Evolutionary conservation across 306 rosid species (phyloP).

Genomic region (Medicago arabica): DNA sequence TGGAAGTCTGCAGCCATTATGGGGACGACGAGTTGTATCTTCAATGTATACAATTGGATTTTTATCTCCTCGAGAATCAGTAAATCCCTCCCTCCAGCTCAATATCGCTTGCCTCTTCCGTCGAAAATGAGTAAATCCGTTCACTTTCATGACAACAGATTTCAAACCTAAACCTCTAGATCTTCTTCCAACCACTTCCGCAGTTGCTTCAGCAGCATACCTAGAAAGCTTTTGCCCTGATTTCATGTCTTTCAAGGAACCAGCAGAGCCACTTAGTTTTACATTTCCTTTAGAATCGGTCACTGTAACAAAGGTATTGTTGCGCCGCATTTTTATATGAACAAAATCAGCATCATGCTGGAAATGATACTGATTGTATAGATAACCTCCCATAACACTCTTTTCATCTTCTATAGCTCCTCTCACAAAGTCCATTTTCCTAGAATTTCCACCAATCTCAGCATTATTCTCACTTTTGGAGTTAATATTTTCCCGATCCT

Average conservation of each 20-base stretch:
- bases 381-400: constrained; percentile 33
- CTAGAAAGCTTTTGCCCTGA: constrained; percentile 34
- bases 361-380: constrained; percentile 31
- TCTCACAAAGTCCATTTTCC: constrained; percentile 70
- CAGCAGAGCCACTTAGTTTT: constrained; percentile 31
- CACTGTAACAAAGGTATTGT: constrained; percentile 29
- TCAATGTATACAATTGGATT: constrained; percentile 30
- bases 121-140: constrained; percentile 30
- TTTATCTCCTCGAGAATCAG: constrained; percentile 17
- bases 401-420: constrained; percentile 56
- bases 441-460: constrained; percentile 38
- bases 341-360: constrained; percentile 78
- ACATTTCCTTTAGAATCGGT: constrained; percentile 21
- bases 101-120: constrained; percentile 28
- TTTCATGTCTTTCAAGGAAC: constrained; percentile 35
- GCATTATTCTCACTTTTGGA: constrained; percentile 43
- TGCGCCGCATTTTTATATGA: constrained; percentile 46
- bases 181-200: constrained; percentile 30
- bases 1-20: constrained; percentile 33
- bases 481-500: constrained; percentile 37
- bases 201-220: constrained; percentile 36
- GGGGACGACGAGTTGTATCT: constrained; percentile 30
- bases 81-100: constrained; percentile 33
- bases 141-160: constrained; percentile 34
- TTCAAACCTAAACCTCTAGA: constrained; percentile 26